A percentile compares a stretch with the other conserved stretches of the same genome.
Conservation (phyloP, 352 stramenopile species). For the Elongisporangium undulatum region DNA sequence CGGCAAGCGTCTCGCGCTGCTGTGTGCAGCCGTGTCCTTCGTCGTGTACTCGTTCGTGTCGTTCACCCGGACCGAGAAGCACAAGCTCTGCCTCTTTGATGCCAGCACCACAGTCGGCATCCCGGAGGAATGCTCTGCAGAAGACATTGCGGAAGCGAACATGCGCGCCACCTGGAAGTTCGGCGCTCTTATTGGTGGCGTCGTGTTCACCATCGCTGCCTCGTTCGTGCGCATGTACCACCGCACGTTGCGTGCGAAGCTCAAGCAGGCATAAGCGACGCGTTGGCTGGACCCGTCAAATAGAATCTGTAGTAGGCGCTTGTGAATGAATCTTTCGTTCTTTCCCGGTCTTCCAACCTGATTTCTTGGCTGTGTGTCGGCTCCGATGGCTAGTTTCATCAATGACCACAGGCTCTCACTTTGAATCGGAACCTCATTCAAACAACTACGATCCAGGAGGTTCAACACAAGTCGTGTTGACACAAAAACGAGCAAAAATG, state of each 20-base stretch:
- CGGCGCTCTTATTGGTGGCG: slow-evolving; percentile 40
- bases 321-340: neutral
- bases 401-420: too few relatives aligned
- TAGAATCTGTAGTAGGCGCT: neutral
- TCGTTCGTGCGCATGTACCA: slow-evolving; percentile 63
- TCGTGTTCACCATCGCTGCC: slow-evolving; percentile 54
- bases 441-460: too few relatives aligned
- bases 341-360: neutral
- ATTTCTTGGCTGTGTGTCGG: too few relatives aligned
- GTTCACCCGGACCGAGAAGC: slow-evolving; percentile 37
- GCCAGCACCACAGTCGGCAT: slow-evolving; percentile 5
- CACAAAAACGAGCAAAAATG: neutral
- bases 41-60: slow-evolving; percentile 57
- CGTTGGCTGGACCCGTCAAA: neutral
- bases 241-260: slow-evolving; percentile 53
- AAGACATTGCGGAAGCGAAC: slow-evolving; percentile 37
- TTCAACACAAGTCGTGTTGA: neutral
- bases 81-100: slow-evolving; percentile 27
- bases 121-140: slow-evolving; percentile 36
- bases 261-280: slow-evolving; percentile 43
- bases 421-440: too few relatives aligned
- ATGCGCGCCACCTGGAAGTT: slow-evolving; percentile 49
- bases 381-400: too few relatives aligned
- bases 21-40: slow-evolving; percentile 56
- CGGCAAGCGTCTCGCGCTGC: slow-evolving; percentile 47